phyloP scores from a whole-genome alignment of 2,329 filamentous ascomycete genomes.

The Colletotrichum sp. region DNA sequence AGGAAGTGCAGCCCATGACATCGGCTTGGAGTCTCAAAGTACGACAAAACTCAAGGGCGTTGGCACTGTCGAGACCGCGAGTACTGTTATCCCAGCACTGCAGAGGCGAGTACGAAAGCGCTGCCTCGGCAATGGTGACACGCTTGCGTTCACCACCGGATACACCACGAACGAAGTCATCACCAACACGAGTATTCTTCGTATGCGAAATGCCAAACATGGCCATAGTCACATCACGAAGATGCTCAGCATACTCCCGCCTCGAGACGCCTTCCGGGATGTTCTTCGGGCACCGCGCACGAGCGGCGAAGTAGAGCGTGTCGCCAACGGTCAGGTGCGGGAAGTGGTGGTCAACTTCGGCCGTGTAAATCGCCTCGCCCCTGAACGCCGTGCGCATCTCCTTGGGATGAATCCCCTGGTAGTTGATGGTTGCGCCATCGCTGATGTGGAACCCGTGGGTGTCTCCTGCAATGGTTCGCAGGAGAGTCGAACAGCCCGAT shows the following conservation, averaged over 20 bases:
- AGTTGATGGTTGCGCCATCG: constrained; percentile 14
- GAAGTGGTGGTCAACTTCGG: constrained; percentile 69
- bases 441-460: constrained; percentile 59
- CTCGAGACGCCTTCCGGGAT: constrained; percentile 50
- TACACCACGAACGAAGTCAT: constrained; percentile 59
- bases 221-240: constrained; percentile 59
- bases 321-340: constrained; percentile 64
- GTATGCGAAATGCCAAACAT: constrained; percentile 61
- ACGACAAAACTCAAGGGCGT: constrained; percentile 24
- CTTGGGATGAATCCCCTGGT: constrained; percentile 15
- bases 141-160: constrained; percentile 57
- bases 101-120: constrained; percentile 29
- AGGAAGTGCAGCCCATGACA: constrained; percentile 26
- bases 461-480: constrained; percentile 70
- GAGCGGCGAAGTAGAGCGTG: constrained; percentile 66
- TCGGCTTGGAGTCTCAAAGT: constrained; percentile 30
- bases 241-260: constrained; percentile 47
- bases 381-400: constrained; percentile 22
- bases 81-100: constrained; percentile 52
- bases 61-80: constrained; percentile 42
- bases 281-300: constrained; percentile 52
- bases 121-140: constrained; percentile 40
- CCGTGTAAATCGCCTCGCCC: constrained; percentile 72
- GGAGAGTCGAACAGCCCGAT: constrained; percentile 69
- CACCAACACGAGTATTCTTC: constrained; percentile 56